A percentile compares a stretch with the other conserved stretches of the same genome.
These are phyloP conservation scores for Staphylotrichum tortipilum DNA, from an alignment of 495 filamentous ascomycete species.

Conservation along the genomic window DNA sequence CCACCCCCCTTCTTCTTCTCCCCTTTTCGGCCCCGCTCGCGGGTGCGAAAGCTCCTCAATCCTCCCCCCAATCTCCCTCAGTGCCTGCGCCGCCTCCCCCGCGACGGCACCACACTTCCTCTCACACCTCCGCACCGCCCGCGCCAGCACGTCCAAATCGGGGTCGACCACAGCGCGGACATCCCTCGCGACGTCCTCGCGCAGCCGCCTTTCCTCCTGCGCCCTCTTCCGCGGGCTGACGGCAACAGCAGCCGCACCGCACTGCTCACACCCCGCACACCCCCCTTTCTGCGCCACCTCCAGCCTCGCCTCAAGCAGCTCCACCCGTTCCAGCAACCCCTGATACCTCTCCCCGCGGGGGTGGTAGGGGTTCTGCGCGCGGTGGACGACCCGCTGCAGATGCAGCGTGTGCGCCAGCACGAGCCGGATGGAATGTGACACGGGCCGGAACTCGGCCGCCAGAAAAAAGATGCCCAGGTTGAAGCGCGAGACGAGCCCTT, in stretches of 20 bases:
- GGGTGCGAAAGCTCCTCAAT: too few relatives aligned
- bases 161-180: slow-evolving; percentile 60
- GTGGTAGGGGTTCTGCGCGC: slow-evolving; percentile 40
- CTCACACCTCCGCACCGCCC: slow-evolving; percentile 89
- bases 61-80: too few relatives aligned
- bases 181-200: slow-evolving; percentile 45
- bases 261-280: background rate
- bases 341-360: slow-evolving; percentile 38
- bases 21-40: too few relatives aligned
- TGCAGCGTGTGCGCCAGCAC: slow-evolving; percentile 71
- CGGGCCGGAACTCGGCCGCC: slow-evolving; percentile 74
- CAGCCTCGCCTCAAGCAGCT: slow-evolving; percentile 54
- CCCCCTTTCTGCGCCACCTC: slow-evolving; percentile 12
- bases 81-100: too few relatives aligned
- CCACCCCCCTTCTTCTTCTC: too few relatives aligned
- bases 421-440: slow-evolving; percentile 72
- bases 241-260: background rate
- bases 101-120: too few relatives aligned
- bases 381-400: slow-evolving; percentile 65
- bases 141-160: slow-evolving; percentile 80
- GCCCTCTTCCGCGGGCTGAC: background rate
- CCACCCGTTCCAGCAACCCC: slow-evolving; percentile 55
- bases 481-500: slow-evolving; percentile 81
- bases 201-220: slow-evolving; percentile 6
- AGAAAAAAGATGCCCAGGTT: slow-evolving; percentile 92